A percentile compares a stretch with the other conserved stretches of the same genome.
phyloP scores from a whole-genome alignment of 2,329 filamentous ascomycete genomes.

The Paraconiothyrium sp. region DNA sequence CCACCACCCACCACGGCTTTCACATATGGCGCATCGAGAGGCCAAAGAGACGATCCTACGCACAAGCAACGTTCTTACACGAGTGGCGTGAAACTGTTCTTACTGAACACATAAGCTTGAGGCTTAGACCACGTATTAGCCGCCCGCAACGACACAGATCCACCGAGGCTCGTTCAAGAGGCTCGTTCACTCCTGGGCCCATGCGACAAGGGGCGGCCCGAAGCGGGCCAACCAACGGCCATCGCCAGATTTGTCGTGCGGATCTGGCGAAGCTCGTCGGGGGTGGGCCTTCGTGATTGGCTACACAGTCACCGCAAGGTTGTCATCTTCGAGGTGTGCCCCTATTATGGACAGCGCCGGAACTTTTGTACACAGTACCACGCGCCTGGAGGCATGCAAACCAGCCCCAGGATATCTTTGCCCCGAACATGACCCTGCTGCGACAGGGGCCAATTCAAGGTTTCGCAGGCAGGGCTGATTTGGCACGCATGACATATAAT shows the following conservation, averaged over 20 bases:
- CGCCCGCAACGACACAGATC: background rate
- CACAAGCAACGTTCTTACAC: background rate
- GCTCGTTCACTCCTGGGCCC: constrained; percentile 2
- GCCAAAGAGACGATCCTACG: background rate
- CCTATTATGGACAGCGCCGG: constrained; percentile 1
- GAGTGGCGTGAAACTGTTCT: background rate
- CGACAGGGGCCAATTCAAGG: background rate
- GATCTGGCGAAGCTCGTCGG: background rate
- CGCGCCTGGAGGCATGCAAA: background rate
- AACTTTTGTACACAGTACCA: background rate
- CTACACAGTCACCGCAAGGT: background rate
- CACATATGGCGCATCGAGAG: background rate
- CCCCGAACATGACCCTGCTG: background rate
- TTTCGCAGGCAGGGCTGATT: background rate
- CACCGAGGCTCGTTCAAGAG: constrained; percentile 1
- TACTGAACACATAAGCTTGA: constrained; percentile 1
- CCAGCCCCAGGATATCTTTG: background rate
- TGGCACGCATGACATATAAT: background rate
- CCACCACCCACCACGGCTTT: background rate
- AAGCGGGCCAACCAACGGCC: constrained; percentile 4
- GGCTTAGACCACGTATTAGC: background rate
- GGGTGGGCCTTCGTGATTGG: background rate
- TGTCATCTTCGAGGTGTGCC: background rate
- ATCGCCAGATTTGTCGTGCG: background rate
- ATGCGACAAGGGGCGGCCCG: background rate